Base-by-base conservation (phyloP, 2,329 filamentous ascomycete species). In the Aspergillus phoenicis region DNA sequence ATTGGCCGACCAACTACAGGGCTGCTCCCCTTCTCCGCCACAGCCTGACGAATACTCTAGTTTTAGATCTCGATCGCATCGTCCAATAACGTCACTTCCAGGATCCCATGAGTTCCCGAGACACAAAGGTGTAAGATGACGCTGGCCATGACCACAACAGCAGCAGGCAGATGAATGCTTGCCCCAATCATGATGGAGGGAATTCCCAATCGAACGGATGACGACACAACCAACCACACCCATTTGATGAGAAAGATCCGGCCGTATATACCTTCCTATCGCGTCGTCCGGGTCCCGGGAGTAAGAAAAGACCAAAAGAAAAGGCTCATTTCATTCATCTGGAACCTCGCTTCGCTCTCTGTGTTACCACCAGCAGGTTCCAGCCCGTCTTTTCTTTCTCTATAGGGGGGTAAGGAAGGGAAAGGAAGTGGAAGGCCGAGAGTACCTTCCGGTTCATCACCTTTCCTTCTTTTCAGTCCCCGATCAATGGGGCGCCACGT, bases 141-240 rank as follows among this genome's bases (percentile, higher is more conserved):
- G n/a, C 20, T 24, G 52, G 13, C 38, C 52, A 30, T 45, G 52
- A 43, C 52, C 36, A 24, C 36, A n/a, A 43, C 17, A 24, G 52
- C 38, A 17, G 22, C 38, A 43, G 39, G 52, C n/a, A 41, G 52
- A 24, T 17, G 33, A 39, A 33, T 36, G 22, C 41, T 22, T 4
- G 30, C n/a, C 36, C 51, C 30, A 38, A 33, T 28, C 20, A 24
- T 30, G 45, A 22, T 22, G 13, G 48, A 52, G 33, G 11, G 26
- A 15, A 59, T 59, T 59, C 30, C 33, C 57, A 54, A 55, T 30
- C 26, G 51, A 48, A 52, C 57, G 28, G 51, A 49, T 47, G n/a
- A 54, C 38, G 38, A 54, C 53, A 36, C 30, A n/a, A n/a, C 48
- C 24, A 17, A 36, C 33, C 33, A 13, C 33, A 36, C 33, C 24